Conservation (phyloP, 306 rosid genomes). For the Astragalus membranaceus region DNA sequence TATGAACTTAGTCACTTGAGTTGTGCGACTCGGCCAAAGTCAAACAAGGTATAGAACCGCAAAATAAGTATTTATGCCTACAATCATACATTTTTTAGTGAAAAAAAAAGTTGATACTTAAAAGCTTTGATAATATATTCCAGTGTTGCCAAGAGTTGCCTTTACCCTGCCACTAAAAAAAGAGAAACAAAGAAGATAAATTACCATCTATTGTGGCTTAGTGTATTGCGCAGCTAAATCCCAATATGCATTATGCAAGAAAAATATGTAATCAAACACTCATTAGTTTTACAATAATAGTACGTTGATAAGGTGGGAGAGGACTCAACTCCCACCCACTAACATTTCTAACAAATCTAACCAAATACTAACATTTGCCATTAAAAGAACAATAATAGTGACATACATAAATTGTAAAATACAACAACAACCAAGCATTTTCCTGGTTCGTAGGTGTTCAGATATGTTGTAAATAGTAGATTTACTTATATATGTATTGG, state of each 20-base stretch:
- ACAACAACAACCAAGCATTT: no score
- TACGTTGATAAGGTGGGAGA: no score
- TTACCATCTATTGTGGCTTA: neutral
- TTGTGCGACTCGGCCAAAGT: constrained; percentile 11
- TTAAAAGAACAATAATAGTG: no score
- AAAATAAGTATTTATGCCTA: neutral
- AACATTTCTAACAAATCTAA: no score
- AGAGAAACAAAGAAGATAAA: constrained; percentile 8
- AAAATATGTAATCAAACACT: neutral
- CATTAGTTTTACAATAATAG: neutral
- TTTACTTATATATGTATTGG: no score
- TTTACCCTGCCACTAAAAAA: constrained; percentile 14
- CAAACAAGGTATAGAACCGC: constrained; percentile 16
- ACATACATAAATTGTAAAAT: neutral
- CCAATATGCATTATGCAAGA: neutral
- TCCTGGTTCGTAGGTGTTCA: no score
- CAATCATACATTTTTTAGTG: neutral
- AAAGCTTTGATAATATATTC: constrained; percentile 6
- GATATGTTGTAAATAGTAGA: no score
- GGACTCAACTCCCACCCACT: no score
- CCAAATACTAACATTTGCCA: no score
- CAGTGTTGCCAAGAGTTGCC: neutral
- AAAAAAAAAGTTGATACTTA: constrained; percentile 5
- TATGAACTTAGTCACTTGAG: neutral
- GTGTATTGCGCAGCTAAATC: constrained; percentile 4